Evolutionary conservation across 345 rosid species (phyloP), one percentile per base, ranked within the genome.

Genomic region (Camelina sativa): DNA sequence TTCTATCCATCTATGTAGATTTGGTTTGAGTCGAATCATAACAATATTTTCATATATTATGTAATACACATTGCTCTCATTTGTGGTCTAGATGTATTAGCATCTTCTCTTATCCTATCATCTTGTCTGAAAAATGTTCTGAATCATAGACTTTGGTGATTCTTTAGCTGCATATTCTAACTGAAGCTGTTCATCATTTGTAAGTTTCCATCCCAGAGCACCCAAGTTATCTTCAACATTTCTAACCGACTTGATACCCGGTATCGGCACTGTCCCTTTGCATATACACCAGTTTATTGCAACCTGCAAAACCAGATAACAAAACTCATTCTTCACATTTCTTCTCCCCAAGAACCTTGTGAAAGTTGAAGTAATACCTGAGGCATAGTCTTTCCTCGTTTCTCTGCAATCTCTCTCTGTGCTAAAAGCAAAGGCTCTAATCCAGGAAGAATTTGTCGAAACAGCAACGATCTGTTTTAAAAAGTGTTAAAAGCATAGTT

Each of bases 211-310:
- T 51, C 96, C 89, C 8, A 94, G 58, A 13, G 98, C 96, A 17
- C 97, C 97, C 84, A 94, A 37, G 77, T 94, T 94, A 63, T 91
- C 97, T 76, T 87, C 82, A 7, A 83, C 95, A 82, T 90, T 92
- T 73, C 79, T 84, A 2, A 88, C 82, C 1, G 89, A 79, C 83
- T 91, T 91, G 8, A 94, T 87, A 46, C 97, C 97, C 2, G 97
- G 98, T 75, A 94, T 94, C 0, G 97, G 98, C 32, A 94, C 83
- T 15, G 96, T 76, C 23, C 96, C 97, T 68, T 89, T 88, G 76
- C 95, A 80, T 65, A 91, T 87, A 86, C 97, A 94, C 97, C 97
- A 90, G 82, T 94, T 90, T 76, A 94, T 84, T 15, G 98, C 97
- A 10, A 93, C 91, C 96, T 93, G 65, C 63, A 13, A 69, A 8